Conservation (phyloP, 2,329 filamentous ascomycete species). For the Verticillium alfalfae region DNA sequence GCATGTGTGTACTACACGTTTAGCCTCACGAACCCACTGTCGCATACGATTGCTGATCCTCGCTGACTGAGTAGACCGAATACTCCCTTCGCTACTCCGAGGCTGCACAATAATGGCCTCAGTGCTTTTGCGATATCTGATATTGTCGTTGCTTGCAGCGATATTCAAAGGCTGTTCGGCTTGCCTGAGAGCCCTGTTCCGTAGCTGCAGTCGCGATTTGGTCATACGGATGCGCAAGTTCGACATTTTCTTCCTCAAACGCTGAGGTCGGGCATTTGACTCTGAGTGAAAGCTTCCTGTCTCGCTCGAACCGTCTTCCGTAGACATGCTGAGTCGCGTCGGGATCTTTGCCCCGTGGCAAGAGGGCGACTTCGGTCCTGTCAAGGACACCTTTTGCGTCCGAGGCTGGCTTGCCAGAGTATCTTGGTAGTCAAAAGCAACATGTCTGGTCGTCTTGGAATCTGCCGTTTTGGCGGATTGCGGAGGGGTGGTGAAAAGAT, state of each 20-base stretch:
- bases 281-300: conserved; percentile 7
- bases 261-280: background rate
- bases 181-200: background rate
- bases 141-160: background rate
- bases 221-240: conserved; percentile 8
- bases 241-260: conserved; percentile 11
- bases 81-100: background rate
- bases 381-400: background rate
- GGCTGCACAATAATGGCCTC: background rate
- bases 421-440: background rate
- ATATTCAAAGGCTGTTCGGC: background rate
- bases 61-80: background rate
- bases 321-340: conserved; percentile 2
- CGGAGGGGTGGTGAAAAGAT: background rate
- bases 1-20: background rate
- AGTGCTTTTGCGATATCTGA: background rate
- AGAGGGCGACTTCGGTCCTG: background rate
- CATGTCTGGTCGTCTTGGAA: conserved; percentile 3
- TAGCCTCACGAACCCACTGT: background rate
- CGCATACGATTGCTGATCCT: background rate
- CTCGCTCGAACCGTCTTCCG: conserved; percentile 5
- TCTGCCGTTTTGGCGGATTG: background rate
- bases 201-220: conserved; percentile 7
- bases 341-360: background rate
- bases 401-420: background rate